Evolutionary conservation across 768 basidiomycete genomes (phyloP).

Genomic region (Myochromella boudieri): DNA sequence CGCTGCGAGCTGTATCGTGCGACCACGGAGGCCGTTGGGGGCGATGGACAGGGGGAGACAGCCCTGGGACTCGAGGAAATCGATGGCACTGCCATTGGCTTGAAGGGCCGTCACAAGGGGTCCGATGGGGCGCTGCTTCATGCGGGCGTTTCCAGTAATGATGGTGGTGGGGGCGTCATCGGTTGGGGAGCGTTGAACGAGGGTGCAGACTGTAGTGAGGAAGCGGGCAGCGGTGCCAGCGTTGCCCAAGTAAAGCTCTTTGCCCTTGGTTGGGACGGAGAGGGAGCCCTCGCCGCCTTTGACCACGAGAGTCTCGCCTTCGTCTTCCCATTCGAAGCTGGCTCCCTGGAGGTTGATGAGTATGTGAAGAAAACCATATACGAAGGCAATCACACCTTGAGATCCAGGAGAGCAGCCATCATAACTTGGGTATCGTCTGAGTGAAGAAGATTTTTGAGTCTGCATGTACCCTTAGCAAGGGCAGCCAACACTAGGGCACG

Average conservation of each 20-base stretch:
- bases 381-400: constrained; percentile 58
- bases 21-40: constrained; percentile 81
- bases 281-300: constrained; percentile 82
- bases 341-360: constrained; percentile 62
- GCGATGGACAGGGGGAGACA: constrained; percentile 88
- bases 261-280: constrained; percentile 72
- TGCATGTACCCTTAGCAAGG: constrained; percentile 84
- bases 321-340: constrained; percentile 92
- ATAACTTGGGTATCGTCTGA: constrained; percentile 99
- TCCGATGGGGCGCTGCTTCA: constrained; percentile 98
- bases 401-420: constrained; percentile 90
- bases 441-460: constrained; percentile 87
- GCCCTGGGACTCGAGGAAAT: constrained; percentile 76
- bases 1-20: constrained; percentile 83
- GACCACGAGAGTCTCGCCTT: constrained; percentile 93
- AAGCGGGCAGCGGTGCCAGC: constrained; percentile 98
- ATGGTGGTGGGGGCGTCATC: constrained; percentile 55
- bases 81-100: constrained; percentile 76
- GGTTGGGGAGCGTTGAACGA: constrained; percentile 55
- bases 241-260: constrained; percentile 93
- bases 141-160: constrained; percentile 96
- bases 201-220: constrained; percentile 93
- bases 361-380: constrained; percentile 1
- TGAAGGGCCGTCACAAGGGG: constrained; percentile 89
- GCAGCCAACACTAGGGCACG: constrained; percentile 92